phyloP scores from a whole-genome alignment of 805 yeast species.

The Cyberlindnera xylosilytica region DNA sequence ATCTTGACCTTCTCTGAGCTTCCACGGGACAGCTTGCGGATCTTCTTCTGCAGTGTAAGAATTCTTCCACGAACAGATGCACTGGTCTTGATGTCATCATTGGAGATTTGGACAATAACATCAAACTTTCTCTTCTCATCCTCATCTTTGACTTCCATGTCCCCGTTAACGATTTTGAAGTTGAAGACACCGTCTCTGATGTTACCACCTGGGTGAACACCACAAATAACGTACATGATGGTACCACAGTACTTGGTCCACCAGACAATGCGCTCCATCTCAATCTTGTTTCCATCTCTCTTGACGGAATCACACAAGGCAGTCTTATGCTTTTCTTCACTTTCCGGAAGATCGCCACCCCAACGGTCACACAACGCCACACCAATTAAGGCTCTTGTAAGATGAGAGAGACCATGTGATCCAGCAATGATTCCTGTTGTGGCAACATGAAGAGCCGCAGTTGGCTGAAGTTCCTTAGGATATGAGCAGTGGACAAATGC shows the following conservation, averaged over 20 bases:
- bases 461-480: slow-evolving; percentile 73
- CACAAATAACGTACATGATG: slow-evolving; percentile 74
- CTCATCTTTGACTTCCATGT: slow-evolving; percentile 28
- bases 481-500: slow-evolving; percentile 77
- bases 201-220: slow-evolving; percentile 79
- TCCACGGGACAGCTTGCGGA: slow-evolving; percentile 50
- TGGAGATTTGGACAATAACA: slow-evolving; percentile 42
- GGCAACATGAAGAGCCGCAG: slow-evolving; percentile 70
- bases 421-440: slow-evolving; percentile 75
- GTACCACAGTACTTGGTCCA: slow-evolving; percentile 75
- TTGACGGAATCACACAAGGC: slow-evolving; percentile 47
- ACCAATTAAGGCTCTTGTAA: slow-evolving; percentile 67
- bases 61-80: slow-evolving; percentile 59
- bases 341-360: slow-evolving; percentile 73
- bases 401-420: slow-evolving; percentile 70
- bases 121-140: slow-evolving; percentile 36
- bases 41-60: slow-evolving; percentile 54
- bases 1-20: slow-evolving; percentile 51
- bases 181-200: slow-evolving; percentile 57
- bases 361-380: slow-evolving; percentile 75
- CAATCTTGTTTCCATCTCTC: slow-evolving; percentile 40
- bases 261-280: slow-evolving; percentile 51
- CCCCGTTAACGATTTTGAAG: slow-evolving; percentile 36
- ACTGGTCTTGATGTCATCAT: slow-evolving; percentile 54
- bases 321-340: slow-evolving; percentile 44